Base-by-base conservation (phyloP, 495 filamentous ascomycete genomes). In the Penicillium tannophilum region DNA sequence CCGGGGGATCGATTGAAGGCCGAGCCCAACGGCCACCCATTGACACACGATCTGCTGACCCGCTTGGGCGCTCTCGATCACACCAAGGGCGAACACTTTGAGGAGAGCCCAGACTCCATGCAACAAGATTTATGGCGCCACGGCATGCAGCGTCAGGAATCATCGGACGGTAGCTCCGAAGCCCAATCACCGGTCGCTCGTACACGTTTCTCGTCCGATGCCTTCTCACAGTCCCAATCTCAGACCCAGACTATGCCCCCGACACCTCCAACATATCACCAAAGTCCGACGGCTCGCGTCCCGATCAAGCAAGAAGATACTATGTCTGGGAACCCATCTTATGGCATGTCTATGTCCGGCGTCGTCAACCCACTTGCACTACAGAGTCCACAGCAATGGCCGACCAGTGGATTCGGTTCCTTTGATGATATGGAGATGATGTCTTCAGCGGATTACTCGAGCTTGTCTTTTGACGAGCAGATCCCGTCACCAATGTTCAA, bases 1-100 rank as follows among this genome's bases (percentile, higher is more conserved):
- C 68, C 73, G 1, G 86, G 85, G 20, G 73, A 79, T 12, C 77
- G 66, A 7, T 66, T 88, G 61, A 74, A 79, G 61, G 75, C 76
- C 59, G 77, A 81, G 51, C 55, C 75, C 20, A 81, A 79, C 49
- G 86, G 86, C 6, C 80, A 85, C 59, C 86, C 86, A 6, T 80
- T 86, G 26, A 89, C 84, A 1, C 86, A 89, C 71, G 85, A 89
- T 59, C 79, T 89, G 9, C 76, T 89, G 9, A 83, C 82, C 23
- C 73, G 81, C 19, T 76, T 89, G 4, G 83, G 84, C 36, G 79
- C 83, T 3, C 71, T 88, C 26, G 79, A 80, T 43, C 64, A 76
- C 20, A 56, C 64, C 63, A 80, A 81, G 46, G 71, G 78, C 60
- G 84, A 85, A 51, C 75, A 67, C 6, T 87, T 87, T 58, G 85